Conservation (phyloP, 768 basidiomycete species). For the Tricholoma flavovirens region DNA sequence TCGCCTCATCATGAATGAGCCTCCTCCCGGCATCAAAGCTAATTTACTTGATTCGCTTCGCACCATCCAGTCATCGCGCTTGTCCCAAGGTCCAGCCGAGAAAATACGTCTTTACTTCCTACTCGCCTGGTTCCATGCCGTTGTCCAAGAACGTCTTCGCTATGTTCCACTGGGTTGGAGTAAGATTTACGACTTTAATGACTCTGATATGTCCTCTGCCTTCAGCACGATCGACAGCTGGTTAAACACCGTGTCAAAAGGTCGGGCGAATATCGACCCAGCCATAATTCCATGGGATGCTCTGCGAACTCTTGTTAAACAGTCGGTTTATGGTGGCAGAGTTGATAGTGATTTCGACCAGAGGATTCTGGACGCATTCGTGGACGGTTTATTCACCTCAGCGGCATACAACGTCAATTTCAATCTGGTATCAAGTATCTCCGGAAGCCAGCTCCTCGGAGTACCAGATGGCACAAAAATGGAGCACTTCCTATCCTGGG, state of each 20-base stretch:
- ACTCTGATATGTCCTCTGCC: constrained; percentile 94
- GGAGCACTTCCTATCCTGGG: constrained; percentile 89
- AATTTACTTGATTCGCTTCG: constrained; percentile 88
- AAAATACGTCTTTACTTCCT: constrained; percentile 93
- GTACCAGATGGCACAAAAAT: constrained; percentile 92
- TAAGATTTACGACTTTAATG: constrained; percentile 97
- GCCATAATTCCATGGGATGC: constrained; percentile 93
- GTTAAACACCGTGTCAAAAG: constrained; percentile 76
- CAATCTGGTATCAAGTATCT: constrained; percentile 66
- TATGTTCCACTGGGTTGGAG: constrained; percentile 97
- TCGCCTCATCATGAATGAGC: constrained; percentile 97
- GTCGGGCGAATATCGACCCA: constrained; percentile 89
- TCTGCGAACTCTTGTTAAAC: constrained; percentile 87
- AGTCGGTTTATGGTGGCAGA: constrained; percentile 93
- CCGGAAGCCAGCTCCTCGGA: constrained; percentile 50
- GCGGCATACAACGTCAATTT: constrained; percentile 92
- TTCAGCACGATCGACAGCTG: constrained; percentile 90
- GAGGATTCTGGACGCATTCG: constrained; percentile 86
- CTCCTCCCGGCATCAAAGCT: constrained; percentile 94
- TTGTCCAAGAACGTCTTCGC: constrained; percentile 93
- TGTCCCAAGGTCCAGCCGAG: constrained; percentile 85
- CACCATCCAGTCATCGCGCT: constrained; percentile 62
- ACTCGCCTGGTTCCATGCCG: constrained; percentile 98
- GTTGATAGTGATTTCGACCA: constrained; percentile 97
- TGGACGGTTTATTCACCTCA: constrained; percentile 84